Conservation (phyloP, 2,329 filamentous ascomycete genomes). For the Aureobasidium sp. region DNA sequence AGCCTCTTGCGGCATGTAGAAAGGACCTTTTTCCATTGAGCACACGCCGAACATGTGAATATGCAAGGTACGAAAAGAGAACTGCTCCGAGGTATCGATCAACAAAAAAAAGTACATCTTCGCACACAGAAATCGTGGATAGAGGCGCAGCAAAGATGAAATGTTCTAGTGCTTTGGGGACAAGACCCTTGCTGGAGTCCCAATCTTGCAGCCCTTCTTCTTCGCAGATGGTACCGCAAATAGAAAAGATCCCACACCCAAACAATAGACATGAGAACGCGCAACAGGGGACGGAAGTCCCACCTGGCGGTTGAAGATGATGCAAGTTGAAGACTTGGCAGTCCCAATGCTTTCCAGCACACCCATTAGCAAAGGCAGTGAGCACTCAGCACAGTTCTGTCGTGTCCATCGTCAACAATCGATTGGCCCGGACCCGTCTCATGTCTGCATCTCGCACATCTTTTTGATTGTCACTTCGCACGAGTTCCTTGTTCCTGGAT, state of each 20-base stretch:
- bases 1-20: neutral
- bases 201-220: neutral
- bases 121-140: neutral
- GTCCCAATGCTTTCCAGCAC: slow-evolving; percentile 7
- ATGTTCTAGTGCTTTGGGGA: neutral
- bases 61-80: neutral
- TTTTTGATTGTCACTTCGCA: slow-evolving; percentile 3
- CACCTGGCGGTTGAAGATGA: slow-evolving; percentile 13
- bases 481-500: slow-evolving; percentile 9
- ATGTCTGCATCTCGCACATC: slow-evolving; percentile 9
- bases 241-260: neutral
- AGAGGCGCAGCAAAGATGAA: neutral
- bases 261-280: neutral
- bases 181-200: neutral
- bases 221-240: neutral
- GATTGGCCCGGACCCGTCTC: slow-evolving; percentile 1
- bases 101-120: neutral
- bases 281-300: slow-evolving; percentile 1
- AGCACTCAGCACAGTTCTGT: neutral
- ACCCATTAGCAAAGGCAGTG: neutral
- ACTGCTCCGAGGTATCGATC: too few species aligned
- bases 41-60: neutral
- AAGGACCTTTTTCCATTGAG: neutral
- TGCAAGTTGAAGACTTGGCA: slow-evolving; percentile 8
- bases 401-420: neutral